Evolutionary conservation across 306 rosid species (phyloP).

Genomic region (Prinsepia uniflora): DNA sequence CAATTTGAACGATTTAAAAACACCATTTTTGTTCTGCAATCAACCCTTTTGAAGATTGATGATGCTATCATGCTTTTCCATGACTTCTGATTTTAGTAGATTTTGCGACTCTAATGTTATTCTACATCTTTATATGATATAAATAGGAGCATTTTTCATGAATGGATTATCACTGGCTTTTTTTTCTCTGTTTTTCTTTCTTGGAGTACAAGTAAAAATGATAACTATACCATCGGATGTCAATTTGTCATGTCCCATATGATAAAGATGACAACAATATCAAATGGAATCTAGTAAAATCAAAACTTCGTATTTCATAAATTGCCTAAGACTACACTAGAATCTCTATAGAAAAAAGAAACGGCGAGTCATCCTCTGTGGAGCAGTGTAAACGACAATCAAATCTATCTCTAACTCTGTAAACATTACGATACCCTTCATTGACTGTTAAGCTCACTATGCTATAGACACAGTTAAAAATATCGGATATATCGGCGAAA

Average conservation of each 20-base stretch:
- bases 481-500: too few species aligned
- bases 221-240: neutral
- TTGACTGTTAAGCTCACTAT: neutral
- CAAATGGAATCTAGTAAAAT: neutral
- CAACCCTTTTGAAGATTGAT: slow-evolving; percentile 71
- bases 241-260: neutral
- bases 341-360: too few species aligned
- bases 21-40: slow-evolving; percentile 39
- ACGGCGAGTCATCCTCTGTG: too few species aligned
- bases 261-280: neutral
- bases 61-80: slow-evolving; percentile 91
- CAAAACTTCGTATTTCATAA: neutral
- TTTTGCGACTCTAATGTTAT: neutral
- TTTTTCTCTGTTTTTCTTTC: too few species aligned
- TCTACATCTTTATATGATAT: neutral
- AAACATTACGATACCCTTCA: too few species aligned
- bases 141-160: neutral
- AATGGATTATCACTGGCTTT: too few species aligned
- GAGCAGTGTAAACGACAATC: too few species aligned
- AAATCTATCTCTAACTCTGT: too few species aligned
- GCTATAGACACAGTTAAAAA: too few species aligned
- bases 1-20: slow-evolving; percentile 30
- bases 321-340: neutral
- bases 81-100: slow-evolving; percentile 48
- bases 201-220: too few species aligned